Conservation (phyloP, 371 early-diverging fungal species). For the Choanephora cucurbitarum region DNA sequence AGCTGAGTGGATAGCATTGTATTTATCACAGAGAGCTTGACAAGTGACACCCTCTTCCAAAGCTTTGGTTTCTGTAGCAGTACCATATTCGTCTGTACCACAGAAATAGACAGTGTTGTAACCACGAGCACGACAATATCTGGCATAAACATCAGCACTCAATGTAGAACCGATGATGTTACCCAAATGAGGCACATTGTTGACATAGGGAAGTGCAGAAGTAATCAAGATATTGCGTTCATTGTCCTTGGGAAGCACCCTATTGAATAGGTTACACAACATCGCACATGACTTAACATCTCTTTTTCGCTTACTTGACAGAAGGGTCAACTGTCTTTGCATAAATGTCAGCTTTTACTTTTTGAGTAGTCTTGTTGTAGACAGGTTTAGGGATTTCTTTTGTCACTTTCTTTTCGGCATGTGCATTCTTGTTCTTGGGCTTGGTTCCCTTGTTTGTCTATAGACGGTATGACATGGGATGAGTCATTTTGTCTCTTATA, state of each 20-base stretch:
- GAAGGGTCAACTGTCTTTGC: constrained; percentile 16
- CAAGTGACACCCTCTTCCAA: constrained; percentile 90
- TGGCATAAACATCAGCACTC: constrained; percentile 97
- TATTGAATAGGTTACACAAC: constrained; percentile 12
- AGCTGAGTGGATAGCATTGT: constrained; percentile 84
- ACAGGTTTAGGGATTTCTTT: constrained; percentile 28
- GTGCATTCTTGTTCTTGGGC: constrained; percentile 37
- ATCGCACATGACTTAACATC: neutral
- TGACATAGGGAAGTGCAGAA: constrained; percentile 99
- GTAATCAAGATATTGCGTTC: constrained; percentile 95
- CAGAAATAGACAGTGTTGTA: constrained; percentile 93
- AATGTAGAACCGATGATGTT: constrained; percentile 99
- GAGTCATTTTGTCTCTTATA: constrained; percentile 9
- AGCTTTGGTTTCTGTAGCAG: constrained; percentile 99
- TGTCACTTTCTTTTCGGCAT: constrained; percentile 29
- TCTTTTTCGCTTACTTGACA: constrained; percentile 24
- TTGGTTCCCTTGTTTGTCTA: constrained; percentile 36
- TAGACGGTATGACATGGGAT: neutral
- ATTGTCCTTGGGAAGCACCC: constrained; percentile 64
- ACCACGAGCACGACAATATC: constrained; percentile 91
- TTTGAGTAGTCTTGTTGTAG: constrained; percentile 40
- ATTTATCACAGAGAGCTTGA: constrained; percentile 96
- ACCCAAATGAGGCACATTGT: constrained; percentile 99
- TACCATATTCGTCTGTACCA: constrained; percentile 99
- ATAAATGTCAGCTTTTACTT: constrained; percentile 27